Evolutionary conservation across 2,329 filamentous ascomycete genomes (phyloP).

Genomic region (Dissoconium aciculare): DNA sequence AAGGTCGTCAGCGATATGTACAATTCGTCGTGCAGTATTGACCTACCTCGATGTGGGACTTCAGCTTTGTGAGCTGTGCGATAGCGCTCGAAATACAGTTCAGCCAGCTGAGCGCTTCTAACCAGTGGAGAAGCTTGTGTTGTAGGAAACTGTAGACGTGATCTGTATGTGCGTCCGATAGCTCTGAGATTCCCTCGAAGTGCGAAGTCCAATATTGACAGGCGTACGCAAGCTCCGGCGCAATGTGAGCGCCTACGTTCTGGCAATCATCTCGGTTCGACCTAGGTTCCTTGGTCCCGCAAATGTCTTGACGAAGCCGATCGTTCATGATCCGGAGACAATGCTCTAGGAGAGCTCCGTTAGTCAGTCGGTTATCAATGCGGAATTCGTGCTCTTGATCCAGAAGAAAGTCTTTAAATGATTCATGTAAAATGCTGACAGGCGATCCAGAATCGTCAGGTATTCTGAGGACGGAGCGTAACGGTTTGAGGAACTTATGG

Average conservation of each 20-base stretch:
- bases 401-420: slow-evolving; percentile 19
- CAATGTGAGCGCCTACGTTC: slow-evolving; percentile 14
- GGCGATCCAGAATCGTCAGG: slow-evolving; percentile 8
- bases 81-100: slow-evolving; percentile 13
- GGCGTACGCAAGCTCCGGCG: slow-evolving; percentile 26
- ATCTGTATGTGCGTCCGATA: slow-evolving; percentile 19
- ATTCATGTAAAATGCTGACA: slow-evolving; percentile 16
- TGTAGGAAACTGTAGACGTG: slow-evolving; percentile 24
- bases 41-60: slow-evolving; percentile 2
- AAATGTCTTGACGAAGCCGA: slow-evolving; percentile 1
- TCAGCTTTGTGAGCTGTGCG: not conserved
- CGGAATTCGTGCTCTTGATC: slow-evolving; percentile 9
- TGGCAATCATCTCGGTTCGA: not conserved
- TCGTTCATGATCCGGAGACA: slow-evolving; percentile 8
- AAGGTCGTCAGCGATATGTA: not conserved
- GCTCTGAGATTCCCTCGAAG: slow-evolving; percentile 11
- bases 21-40: not conserved
- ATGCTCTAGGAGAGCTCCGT: slow-evolving; percentile 6
- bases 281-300: slow-evolving; percentile 1
- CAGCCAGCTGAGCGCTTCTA: slow-evolving; percentile 30
- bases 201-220: slow-evolving; percentile 30
- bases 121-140: slow-evolving; percentile 30
- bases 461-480: slow-evolving; percentile 17
- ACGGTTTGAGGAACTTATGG: slow-evolving; percentile 6
- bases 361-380: slow-evolving; percentile 9